Conservation (phyloP, 2,329 filamentous ascomycete species). For the Hymenoscyphus fructigenus region DNA sequence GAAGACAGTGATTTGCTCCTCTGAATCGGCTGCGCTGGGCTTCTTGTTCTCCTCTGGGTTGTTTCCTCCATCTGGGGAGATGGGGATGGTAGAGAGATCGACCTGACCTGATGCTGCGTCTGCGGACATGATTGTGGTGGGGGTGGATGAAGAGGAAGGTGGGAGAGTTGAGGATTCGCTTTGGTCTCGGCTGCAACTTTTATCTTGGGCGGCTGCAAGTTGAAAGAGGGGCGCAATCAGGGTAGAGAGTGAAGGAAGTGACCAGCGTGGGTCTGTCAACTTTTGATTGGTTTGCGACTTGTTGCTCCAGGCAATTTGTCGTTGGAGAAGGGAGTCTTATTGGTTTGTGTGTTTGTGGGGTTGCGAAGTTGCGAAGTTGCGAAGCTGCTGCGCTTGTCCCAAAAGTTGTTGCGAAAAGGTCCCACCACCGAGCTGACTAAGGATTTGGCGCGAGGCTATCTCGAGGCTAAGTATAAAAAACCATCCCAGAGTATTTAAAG, state of each 20-base stretch:
- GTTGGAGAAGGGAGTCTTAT: constrained; percentile 11
- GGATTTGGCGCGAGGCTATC: background rate
- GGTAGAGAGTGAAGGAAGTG: constrained; percentile 9
- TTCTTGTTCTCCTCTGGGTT: constrained; percentile 45
- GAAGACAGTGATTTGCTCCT: constrained; percentile 86
- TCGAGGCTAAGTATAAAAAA: no score
- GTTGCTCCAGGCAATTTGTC: constrained; percentile 34
- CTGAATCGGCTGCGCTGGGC: constrained; percentile 47
- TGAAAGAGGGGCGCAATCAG: background rate
- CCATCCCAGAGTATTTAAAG: no score
- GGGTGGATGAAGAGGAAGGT: constrained; percentile 5
- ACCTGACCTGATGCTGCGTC: constrained; percentile 49
- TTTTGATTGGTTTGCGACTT: constrained; percentile 23
- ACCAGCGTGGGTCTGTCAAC: constrained; percentile 10
- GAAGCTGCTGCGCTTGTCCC: background rate
- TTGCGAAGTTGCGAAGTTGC: background rate
- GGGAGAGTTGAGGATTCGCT: background rate
- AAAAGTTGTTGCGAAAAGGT: background rate
- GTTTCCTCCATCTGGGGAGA: constrained; percentile 63
- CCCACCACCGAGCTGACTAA: background rate
- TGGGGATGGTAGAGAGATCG: constrained; percentile 66
- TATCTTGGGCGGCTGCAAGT: constrained; percentile 5
- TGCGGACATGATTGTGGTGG: constrained; percentile 30
- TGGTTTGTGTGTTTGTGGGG: constrained; percentile 1
- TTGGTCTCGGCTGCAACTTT: constrained; percentile 1